Evolutionary conservation across 495 filamentous ascomycete genomes (phyloP), one percentile per base, ranked within the genome.

Genomic region (Penicillium bialowiezense): DNA sequence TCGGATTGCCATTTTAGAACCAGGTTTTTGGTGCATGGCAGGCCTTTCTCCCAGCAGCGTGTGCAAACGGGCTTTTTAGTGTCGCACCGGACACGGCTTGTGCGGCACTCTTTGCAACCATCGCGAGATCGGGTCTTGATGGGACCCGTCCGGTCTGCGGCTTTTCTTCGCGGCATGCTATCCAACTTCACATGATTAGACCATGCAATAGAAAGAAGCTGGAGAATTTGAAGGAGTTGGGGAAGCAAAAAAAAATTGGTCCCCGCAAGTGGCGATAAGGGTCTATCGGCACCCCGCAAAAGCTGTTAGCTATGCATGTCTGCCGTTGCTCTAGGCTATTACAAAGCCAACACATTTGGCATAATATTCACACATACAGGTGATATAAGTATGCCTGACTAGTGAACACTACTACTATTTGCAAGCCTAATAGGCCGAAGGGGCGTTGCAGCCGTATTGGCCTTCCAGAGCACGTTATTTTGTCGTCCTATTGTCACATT

Each of bases 1-100:
- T 75, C 72, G 3, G 69, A 70, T 52, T 75, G 62, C 72, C 72
- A 75, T 65, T 75, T 75, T 23, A 75, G 41, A 7, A 69, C 62
- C 10, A 75, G 41, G 28, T 65, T 59, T 7, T 70, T 74, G 13
- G 69, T 64, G 48, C 72, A 75, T 4, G 54, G 51, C 7, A 75
- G 43, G 2, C 69, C 68, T 50, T 56, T 64, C 48, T 72, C 60
- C 37, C 42, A 34, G 54, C 72, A 75, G 12, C 71, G 55, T 20
- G 65, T 68, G 55, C 72, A 75, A 14, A 49, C 36, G n/a, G 72
- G 72, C 51, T 72, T 75, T 23, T 62, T 65, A 24, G 66, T 67
- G 39, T 75, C 72, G 48, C 72, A 75, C 38, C 71, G 65, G 33
- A 73, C 70, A 28, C 69, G 69, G 51, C 72, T 70, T 20, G 67